A percentile compares a stretch with the other conserved stretches of the same genome.
Conservation (phyloP, 2,329 filamentous ascomycete species). For the Colletotrichum scovillei region DNA sequence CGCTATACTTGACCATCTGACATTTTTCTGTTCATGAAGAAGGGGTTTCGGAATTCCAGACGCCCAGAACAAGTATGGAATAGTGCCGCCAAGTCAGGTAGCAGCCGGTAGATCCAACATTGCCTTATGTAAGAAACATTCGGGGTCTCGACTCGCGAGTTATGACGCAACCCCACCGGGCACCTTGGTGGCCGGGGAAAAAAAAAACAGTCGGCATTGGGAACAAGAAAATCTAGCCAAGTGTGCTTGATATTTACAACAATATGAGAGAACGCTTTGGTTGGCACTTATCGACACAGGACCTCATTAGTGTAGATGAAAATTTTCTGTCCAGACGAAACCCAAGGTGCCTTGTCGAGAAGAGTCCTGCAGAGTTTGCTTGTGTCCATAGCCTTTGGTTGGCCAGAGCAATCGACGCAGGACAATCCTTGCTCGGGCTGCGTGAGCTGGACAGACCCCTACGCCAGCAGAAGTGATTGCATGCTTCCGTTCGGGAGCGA, state of each 20-base stretch:
- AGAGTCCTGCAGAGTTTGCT: constrained; percentile 1
- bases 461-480: background rate
- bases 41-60: background rate
- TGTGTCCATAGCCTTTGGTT: constrained; percentile 4
- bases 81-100: background rate
- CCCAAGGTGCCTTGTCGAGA: background rate
- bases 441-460: constrained; percentile 5
- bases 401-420: constrained; percentile 22
- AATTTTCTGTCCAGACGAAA: background rate
- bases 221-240: background rate
- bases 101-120: background rate
- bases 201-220: background rate
- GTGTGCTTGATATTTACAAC: too few species aligned
- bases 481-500: background rate
- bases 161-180: constrained; percentile 22
- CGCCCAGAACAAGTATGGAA: background rate
- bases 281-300: background rate
- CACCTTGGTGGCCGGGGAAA: background rate
- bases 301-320: background rate
- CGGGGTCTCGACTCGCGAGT: background rate
- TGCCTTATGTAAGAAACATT: constrained; percentile 7
- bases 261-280: background rate
- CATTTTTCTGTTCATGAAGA: background rate
- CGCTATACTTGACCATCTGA: background rate
- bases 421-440: constrained; percentile 19